A percentile compares a stretch with the other conserved stretches of the same genome.
phyloP scores from a whole-genome alignment of 805 yeast species.

The Candida ulmi region DNA sequence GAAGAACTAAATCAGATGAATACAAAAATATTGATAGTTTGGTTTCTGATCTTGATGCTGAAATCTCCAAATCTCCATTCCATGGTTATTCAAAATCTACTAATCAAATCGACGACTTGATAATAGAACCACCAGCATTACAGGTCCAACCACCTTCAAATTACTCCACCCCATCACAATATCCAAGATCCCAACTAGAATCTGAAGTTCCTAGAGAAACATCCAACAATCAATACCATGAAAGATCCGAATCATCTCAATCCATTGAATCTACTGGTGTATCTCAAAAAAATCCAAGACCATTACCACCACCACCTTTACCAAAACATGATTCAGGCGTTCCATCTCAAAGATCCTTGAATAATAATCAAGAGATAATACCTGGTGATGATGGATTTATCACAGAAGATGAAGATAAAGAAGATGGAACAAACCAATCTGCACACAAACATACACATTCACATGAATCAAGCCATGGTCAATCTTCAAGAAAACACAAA shows the following conservation, averaged over 20 bases:
- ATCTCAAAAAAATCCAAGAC: constrained; percentile 10
- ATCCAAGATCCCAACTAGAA: too few relatives aligned
- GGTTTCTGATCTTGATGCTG: constrained; percentile 8
- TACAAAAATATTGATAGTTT: constrained; percentile 7
- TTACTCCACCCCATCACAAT: too few relatives aligned
- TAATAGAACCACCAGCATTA: too few relatives aligned
- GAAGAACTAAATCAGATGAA: constrained; percentile 12
- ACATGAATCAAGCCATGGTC: too few relatives aligned
- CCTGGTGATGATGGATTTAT: constrained; percentile 19
- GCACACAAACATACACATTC: not conserved
- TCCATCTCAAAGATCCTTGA: not conserved
- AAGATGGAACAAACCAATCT: constrained; percentile 3
- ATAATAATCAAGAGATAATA: not conserved
- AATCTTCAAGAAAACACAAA: constrained; percentile 3
- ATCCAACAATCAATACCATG: not conserved
- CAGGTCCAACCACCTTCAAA: too few relatives aligned
- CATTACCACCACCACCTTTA: constrained; percentile 25
- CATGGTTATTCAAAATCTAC: not conserved
- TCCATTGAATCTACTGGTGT: not conserved
- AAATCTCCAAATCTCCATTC: not conserved
- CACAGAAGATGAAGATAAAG: constrained; percentile 20
- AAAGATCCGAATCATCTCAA: not conserved
- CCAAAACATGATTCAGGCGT: constrained; percentile 15
- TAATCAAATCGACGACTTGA: not conserved
- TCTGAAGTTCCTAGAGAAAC: too few relatives aligned